A percentile compares a stretch with the other conserved stretches of the same genome.
Conservation (phyloP, 768 basidiomycete genomes). For the Baorangia bicolor region DNA sequence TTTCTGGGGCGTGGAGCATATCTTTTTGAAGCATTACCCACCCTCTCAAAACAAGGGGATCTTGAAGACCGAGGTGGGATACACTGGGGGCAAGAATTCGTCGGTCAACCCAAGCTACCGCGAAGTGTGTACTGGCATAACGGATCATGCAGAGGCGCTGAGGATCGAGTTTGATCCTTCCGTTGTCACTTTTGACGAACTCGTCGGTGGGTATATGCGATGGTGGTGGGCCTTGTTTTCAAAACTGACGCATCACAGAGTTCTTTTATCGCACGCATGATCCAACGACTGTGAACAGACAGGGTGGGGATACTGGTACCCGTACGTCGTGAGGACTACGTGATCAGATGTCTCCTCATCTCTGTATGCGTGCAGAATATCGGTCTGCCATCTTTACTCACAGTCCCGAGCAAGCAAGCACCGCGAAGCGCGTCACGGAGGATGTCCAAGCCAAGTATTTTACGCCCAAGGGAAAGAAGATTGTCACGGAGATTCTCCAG, state of each 20-base stretch:
- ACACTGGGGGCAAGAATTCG: slow-evolving; percentile 66
- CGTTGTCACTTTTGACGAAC: slow-evolving; percentile 75
- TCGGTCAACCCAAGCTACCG: slow-evolving; percentile 62
- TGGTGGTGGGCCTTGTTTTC: background rate
- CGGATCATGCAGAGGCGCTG: slow-evolving; percentile 87
- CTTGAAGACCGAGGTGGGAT: slow-evolving; percentile 72
- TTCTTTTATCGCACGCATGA: slow-evolving; percentile 97
- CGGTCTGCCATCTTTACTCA: slow-evolving; percentile 90
- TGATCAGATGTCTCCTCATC: background rate
- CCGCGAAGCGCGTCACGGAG: slow-evolving; percentile 74
- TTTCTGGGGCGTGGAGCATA: slow-evolving; percentile 88
- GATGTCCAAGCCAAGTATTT: slow-evolving; percentile 87
- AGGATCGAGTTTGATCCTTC: slow-evolving; percentile 83
- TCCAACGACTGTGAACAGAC: slow-evolving; percentile 78
- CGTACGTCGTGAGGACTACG: slow-evolving; percentile 48
- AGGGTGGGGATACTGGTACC: slow-evolving; percentile 75
- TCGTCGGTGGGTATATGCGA: slow-evolving; percentile 65
- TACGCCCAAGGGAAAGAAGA: slow-evolving; percentile 64
- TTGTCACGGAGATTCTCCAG: slow-evolving; percentile 72
- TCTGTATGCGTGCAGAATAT: slow-evolving; percentile 57
- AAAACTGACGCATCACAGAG: slow-evolving; percentile 42
- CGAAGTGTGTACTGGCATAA: slow-evolving; percentile 75
- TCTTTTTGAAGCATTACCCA: slow-evolving; percentile 78
- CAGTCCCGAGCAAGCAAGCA: slow-evolving; percentile 64
- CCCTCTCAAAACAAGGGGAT: slow-evolving; percentile 72